phyloP scores from a whole-genome alignment of 345 rosid species.

The Salix purpurea region DNA sequence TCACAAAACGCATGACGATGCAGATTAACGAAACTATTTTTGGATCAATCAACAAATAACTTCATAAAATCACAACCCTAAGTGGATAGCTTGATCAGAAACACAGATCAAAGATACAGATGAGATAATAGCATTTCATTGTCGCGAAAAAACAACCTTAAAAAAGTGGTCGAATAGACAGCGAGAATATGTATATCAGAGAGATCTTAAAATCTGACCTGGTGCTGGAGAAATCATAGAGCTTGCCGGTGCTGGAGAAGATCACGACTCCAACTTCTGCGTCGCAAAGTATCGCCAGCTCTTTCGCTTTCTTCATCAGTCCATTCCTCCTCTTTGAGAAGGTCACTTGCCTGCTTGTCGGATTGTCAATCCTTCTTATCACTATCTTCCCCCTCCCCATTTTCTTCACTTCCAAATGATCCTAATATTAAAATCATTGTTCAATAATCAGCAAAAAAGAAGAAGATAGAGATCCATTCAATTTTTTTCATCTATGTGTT shows the following conservation, averaged over 20 bases:
- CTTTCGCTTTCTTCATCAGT: conserved; percentile 56
- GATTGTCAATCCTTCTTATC: conserved; percentile 55
- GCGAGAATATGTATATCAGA: neutral
- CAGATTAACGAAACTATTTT: neutral
- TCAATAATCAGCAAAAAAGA: neutral
- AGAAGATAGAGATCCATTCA: neutral
- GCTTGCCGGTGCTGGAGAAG: conserved; percentile 54
- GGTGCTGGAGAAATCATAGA: conserved; percentile 50
- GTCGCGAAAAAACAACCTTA: neutral
- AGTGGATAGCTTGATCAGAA: neutral
- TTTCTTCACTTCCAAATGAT: neutral
- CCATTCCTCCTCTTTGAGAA: conserved; percentile 54
- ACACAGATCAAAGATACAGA: neutral
- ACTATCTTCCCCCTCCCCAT: conserved; percentile 67
- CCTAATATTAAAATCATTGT: neutral
- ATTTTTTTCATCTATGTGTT: neutral
- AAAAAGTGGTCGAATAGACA: neutral
- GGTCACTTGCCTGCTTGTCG: conserved; percentile 60
- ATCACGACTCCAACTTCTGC: conserved; percentile 53
- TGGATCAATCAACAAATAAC: neutral
- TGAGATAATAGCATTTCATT: neutral
- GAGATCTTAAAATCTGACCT: conserved; percentile 28
- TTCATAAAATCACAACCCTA: conserved; percentile 2
- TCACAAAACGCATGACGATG: neutral
- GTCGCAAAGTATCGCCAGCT: conserved; percentile 52